phyloP scores from a whole-genome alignment of 345 rosid genomes.

The Cardamine occulta region DNA sequence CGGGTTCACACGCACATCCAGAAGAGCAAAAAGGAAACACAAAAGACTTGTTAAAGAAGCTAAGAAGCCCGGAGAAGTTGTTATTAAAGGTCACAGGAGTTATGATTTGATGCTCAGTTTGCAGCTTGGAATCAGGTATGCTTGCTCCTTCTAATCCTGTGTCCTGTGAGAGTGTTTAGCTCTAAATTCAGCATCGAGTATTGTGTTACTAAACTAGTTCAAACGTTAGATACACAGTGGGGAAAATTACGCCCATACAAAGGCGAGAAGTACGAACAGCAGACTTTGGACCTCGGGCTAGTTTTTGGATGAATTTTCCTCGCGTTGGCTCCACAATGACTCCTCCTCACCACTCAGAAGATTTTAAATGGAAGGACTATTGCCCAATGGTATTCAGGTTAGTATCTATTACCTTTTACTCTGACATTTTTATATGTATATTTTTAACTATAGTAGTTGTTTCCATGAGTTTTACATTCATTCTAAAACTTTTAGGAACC shows the following conservation, averaged over 20 bases:
- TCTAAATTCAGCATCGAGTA: neutral
- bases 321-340: slow-evolving; percentile 88
- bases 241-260: slow-evolving; percentile 95
- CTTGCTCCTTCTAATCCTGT: slow-evolving; percentile 29
- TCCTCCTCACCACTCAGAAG: slow-evolving; percentile 92
- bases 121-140: slow-evolving; percentile 96
- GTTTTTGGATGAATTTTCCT: slow-evolving; percentile 98
- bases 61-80: slow-evolving; percentile 91
- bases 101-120: slow-evolving; percentile 95
- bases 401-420: slow-evolving; percentile 12
- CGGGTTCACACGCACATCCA: slow-evolving; percentile 68
- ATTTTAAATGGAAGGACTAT: slow-evolving; percentile 97
- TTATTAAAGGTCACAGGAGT: slow-evolving; percentile 96
- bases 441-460: neutral
- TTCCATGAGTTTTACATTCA: neutral
- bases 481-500: slow-evolving; percentile 60
- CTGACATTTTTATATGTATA: neutral
- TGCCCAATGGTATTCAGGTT: slow-evolving; percentile 99
- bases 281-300: slow-evolving; percentile 93
- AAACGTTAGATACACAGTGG: slow-evolving; percentile 83
- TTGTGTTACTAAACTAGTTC: slow-evolving; percentile 33
- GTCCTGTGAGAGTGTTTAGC: slow-evolving; percentile 16
- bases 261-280: slow-evolving; percentile 83
- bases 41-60: slow-evolving; percentile 75
- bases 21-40: slow-evolving; percentile 74